These are phyloP conservation scores for Vitis riparia DNA, from an alignment of 164 flowering plant species.

Conservation along the genomic window DNA sequence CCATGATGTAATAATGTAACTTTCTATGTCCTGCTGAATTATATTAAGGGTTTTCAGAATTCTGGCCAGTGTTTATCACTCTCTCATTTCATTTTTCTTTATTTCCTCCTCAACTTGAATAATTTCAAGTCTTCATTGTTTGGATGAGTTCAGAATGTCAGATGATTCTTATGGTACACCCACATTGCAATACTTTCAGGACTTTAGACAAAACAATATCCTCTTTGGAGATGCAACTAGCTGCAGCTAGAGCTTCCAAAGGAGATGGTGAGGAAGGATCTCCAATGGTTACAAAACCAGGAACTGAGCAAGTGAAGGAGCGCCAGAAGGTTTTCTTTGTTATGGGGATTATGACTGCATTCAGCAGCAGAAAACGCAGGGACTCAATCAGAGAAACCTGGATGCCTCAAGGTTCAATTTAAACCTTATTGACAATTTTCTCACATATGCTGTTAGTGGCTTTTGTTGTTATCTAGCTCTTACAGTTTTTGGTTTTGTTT, in stretches of 20 bases:
- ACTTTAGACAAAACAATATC: conserved; percentile 83
- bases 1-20: conserved; percentile 70
- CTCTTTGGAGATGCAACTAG: conserved; percentile 78
- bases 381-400: conserved; percentile 90
- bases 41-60: not conserved
- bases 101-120: not conserved
- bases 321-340: conserved; percentile 75
- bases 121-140: not conserved
- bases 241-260: conserved; percentile 74
- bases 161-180: conserved; percentile 7
- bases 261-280: conserved; percentile 43
- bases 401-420: conserved; percentile 82
- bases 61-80: no score
- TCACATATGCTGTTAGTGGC: not conserved
- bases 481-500: not conserved
- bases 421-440: not conserved
- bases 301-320: conserved; percentile 33
- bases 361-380: conserved; percentile 87
- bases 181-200: conserved; percentile 45
- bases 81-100: no score
- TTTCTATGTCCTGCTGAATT: conserved; percentile 12
- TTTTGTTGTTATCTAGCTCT: not conserved
- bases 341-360: conserved; percentile 95
- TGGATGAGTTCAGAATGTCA: not conserved
- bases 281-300: conserved; percentile 31